Evolutionary conservation across 768 basidiomycete species (phyloP).

Genomic region (Tremella fuciformis): DNA sequence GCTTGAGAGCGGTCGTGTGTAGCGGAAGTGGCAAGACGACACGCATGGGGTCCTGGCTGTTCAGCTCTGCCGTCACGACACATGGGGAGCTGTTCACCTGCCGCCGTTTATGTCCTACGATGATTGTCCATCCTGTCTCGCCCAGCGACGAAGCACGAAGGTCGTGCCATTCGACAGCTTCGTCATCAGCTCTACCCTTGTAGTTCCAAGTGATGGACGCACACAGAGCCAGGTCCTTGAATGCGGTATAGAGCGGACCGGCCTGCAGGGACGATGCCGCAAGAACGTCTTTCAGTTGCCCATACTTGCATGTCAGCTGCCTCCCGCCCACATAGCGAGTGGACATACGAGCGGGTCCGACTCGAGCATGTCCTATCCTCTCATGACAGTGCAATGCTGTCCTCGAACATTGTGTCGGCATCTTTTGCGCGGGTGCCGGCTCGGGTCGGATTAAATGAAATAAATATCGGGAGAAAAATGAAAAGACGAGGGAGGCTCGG

Average conservation of each 20-base stretch:
- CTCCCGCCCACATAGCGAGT: neutral
- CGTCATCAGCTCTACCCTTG: conserved; percentile 3
- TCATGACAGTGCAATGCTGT: neutral
- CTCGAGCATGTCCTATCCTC: conserved; percentile 9
- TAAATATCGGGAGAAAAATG: neutral
- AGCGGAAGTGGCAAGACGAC: conserved; percentile 45
- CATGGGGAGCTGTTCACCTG: conserved; percentile 12
- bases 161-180: conserved; percentile 50
- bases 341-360: conserved; percentile 21
- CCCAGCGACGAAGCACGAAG: conserved; percentile 28
- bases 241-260: conserved; percentile 41
- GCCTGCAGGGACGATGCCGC: conserved; percentile 41
- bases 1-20: conserved; percentile 44
- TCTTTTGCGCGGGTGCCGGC: neutral
- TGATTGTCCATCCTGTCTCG: conserved; percentile 37
- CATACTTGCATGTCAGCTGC: conserved; percentile 16
- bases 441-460: conserved; percentile 2
- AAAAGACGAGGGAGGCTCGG: neutral
- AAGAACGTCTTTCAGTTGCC: conserved; percentile 23
- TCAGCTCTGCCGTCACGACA: conserved; percentile 1
- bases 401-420: no score
- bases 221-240: conserved; percentile 49
- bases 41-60: conserved; percentile 40
- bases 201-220: conserved; percentile 13
- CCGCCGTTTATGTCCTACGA: conserved; percentile 44